Percentiles rank a stretch among this genome's conserved stretches.
phyloP scores from a whole-genome alignment of 2,329 filamentous ascomycete species.

The Pseudogymnoascus sp. region DNA sequence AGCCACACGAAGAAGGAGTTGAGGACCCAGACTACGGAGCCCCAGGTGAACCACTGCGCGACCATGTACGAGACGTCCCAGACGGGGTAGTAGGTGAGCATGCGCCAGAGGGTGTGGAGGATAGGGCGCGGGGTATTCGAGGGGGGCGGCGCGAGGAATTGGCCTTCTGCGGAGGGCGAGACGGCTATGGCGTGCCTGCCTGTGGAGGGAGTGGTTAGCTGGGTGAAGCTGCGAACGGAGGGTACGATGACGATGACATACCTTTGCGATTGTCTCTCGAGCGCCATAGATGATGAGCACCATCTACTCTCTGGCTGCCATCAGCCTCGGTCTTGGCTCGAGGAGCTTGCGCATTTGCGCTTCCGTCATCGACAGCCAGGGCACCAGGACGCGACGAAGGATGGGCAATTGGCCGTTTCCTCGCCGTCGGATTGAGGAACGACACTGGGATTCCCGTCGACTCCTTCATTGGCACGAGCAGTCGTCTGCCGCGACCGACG shows the following conservation, averaged over 20 bases:
- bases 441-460: slow-evolving; percentile 28
- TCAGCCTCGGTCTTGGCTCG: slow-evolving; percentile 12
- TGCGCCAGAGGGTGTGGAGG: slow-evolving; percentile 35
- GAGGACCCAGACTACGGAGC: slow-evolving; percentile 47
- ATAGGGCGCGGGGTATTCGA: slow-evolving; percentile 25
- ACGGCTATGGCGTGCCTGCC: slow-evolving; percentile 35
- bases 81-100: slow-evolving; percentile 43
- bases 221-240: neutral
- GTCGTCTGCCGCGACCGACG: neutral
- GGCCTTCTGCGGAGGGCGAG: slow-evolving; percentile 17
- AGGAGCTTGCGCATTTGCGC: neutral
- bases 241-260: neutral
- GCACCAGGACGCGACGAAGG: neutral
- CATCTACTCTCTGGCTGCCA: slow-evolving; percentile 15
- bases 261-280: slow-evolving; percentile 42
- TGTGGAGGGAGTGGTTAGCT: slow-evolving; percentile 12
- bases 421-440: slow-evolving; percentile 42
- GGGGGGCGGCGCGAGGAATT: slow-evolving; percentile 25
- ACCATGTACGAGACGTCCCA: slow-evolving; percentile 52
- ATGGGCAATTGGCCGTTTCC: slow-evolving; percentile 16
- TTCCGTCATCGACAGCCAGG: neutral
- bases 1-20: slow-evolving; percentile 60
- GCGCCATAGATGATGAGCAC: slow-evolving; percentile 33
- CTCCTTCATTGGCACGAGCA: neutral
- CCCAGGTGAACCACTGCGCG: slow-evolving; percentile 45